phyloP scores from a whole-genome alignment of 805 yeast genomes.

The Lachancea fermentati region DNA sequence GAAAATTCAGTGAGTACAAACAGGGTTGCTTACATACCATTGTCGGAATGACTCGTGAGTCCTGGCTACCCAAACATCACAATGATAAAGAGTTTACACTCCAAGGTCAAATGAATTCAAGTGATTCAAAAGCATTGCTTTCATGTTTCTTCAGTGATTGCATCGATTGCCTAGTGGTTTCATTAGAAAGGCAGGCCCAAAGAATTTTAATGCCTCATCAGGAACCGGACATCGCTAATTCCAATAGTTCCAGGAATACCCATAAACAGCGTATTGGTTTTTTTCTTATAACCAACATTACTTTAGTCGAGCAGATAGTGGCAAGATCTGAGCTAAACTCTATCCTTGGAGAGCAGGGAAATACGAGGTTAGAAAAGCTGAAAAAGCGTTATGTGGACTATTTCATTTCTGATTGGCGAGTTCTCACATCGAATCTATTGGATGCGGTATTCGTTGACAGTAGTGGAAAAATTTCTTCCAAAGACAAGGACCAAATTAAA shows the following conservation, averaged over 20 bases:
- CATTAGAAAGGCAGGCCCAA: slow-evolving; percentile 56
- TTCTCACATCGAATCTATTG: slow-evolving; percentile 68
- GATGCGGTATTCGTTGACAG: slow-evolving; percentile 63
- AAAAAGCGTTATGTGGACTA: slow-evolving; percentile 68
- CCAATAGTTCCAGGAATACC: slow-evolving; percentile 18
- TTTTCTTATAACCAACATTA: slow-evolving; percentile 62
- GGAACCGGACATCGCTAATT: slow-evolving; percentile 22
- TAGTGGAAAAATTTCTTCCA: slow-evolving; percentile 46
- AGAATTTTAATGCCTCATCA: slow-evolving; percentile 26
- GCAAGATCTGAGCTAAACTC: slow-evolving; percentile 51
- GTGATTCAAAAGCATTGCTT: slow-evolving; percentile 43
- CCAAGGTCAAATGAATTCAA: slow-evolving; percentile 9
- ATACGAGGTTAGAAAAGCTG: slow-evolving; percentile 57
- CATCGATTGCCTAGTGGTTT: slow-evolving; percentile 64
- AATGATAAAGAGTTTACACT: slow-evolving; percentile 26
- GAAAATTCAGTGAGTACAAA: slow-evolving; percentile 58
- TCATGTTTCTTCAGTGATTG: slow-evolving; percentile 71
- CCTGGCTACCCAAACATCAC: slow-evolving; percentile 60
- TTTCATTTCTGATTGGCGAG: slow-evolving; percentile 76
- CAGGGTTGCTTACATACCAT: slow-evolving; percentile 47
- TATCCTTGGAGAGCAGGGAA: slow-evolving; percentile 52
- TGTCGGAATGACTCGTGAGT: slow-evolving; percentile 47
- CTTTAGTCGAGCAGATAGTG: slow-evolving; percentile 68
- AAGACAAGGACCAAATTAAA: slow-evolving; percentile 75
- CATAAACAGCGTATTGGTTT: slow-evolving; percentile 52